phyloP scores from a whole-genome alignment of 345 rosid genomes.

The Salix arbutifolia region DNA sequence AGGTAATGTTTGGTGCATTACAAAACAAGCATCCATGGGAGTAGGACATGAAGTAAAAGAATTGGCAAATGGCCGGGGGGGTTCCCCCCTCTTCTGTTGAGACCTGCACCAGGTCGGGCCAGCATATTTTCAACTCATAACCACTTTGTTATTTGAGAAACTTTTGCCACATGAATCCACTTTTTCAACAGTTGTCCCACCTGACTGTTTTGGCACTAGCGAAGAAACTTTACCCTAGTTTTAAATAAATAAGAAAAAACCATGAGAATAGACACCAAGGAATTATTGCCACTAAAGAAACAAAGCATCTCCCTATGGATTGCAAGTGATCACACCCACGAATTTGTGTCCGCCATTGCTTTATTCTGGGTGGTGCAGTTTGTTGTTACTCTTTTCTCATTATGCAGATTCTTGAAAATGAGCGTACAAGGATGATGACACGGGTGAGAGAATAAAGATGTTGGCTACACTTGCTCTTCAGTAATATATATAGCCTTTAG shows the following conservation, averaged over 20 bases:
- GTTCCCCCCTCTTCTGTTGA: not conserved
- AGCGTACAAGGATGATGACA: not conserved
- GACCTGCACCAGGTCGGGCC: not conserved
- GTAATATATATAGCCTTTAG: too few relatives aligned
- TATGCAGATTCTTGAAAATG: conserved; percentile 21
- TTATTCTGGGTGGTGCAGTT: conserved; percentile 4
- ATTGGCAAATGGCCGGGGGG: not conserved
- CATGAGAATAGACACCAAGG: not conserved
- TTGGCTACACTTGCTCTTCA: not conserved
- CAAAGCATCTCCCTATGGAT: conserved; percentile 7
- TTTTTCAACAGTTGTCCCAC: not conserved
- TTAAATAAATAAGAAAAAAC: not conserved
- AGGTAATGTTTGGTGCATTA: not conserved
- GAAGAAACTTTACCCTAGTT: too few relatives aligned
- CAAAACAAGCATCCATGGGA: not conserved
- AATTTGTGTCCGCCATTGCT: conserved; percentile 5
- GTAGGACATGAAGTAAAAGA: not conserved
- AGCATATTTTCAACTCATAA: not conserved
- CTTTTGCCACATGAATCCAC: too few relatives aligned
- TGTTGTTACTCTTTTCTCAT: not conserved
- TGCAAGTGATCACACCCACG: conserved; percentile 11
- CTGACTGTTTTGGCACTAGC: not conserved
- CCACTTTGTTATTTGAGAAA: not conserved
- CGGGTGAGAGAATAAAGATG: not conserved
- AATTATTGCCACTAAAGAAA: conserved; percentile 28